A percentile compares a stretch with the other conserved stretches of the same genome.
These are phyloP conservation scores for Anthostomella pinea DNA, from an alignment of 2,329 filamentous ascomycete genomes.

Conservation along the genomic window DNA sequence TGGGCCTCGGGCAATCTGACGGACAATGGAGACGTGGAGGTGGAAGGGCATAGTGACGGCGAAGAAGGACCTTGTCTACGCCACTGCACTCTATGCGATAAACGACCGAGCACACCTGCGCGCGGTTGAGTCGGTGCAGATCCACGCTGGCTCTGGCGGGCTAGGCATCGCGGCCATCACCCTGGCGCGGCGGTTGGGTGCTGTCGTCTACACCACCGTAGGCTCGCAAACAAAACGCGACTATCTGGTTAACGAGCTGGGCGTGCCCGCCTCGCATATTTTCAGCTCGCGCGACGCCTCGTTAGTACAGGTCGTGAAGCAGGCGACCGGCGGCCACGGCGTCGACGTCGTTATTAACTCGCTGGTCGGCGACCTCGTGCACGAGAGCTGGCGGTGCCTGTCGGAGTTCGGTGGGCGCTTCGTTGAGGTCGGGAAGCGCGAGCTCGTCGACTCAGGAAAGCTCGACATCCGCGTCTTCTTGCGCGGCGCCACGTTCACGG, in stretches of 20 bases:
- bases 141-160: conserved; percentile 28
- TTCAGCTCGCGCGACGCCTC: conserved; percentile 28
- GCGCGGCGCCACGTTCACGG: conserved; percentile 37
- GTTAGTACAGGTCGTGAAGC: conserved; percentile 24
- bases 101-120: conserved; percentile 25
- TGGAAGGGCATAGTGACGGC: no score
- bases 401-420: conserved; percentile 31
- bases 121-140: conserved; percentile 26
- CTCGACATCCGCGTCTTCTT: conserved; percentile 39
- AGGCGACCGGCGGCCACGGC: conserved; percentile 21
- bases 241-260: conserved; percentile 28
- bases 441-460: conserved; percentile 30
- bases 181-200: conserved; percentile 29
- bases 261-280: conserved; percentile 25
- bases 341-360: conserved; percentile 30
- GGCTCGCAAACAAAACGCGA: conserved; percentile 27
- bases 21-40: conserved; percentile 1
- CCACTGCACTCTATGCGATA: conserved; percentile 27
- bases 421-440: conserved; percentile 27
- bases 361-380: conserved; percentile 25
- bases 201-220: conserved; percentile 27
- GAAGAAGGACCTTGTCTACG: conserved; percentile 27
- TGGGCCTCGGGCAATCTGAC: conserved; percentile 1
- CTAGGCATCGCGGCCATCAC: conserved; percentile 31
- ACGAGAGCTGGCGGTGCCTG: conserved; percentile 31